A percentile compares a stretch with the other conserved stretches of the same genome.
Evolutionary conservation across 371 early-diverging fungal species (phyloP).

Genomic region (Saksenaea vasiformis): DNA sequence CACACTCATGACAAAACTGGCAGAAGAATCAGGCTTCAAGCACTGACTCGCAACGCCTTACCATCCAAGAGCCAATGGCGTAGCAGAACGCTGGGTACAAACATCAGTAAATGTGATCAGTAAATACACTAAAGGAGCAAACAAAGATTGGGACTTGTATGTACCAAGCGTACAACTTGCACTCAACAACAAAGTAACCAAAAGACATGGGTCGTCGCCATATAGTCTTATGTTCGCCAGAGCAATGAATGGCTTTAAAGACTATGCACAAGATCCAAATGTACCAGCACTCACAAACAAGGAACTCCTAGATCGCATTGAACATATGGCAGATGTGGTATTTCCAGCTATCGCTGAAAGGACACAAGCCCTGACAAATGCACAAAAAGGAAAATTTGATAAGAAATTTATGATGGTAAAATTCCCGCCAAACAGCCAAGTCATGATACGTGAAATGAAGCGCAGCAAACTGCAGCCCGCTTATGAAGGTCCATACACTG

Average conservation of each 20-base stretch:
- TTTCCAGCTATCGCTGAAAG: too few species aligned
- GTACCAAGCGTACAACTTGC: conserved; percentile 23
- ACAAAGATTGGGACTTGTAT: conserved; percentile 22
- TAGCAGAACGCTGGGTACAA: conserved; percentile 25
- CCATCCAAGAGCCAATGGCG: too few species aligned
- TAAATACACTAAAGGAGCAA: conserved; percentile 13
- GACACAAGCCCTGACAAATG: background rate
- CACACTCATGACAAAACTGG: background rate
- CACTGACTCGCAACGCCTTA: conserved; percentile 19
- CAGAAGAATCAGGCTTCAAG: conserved; percentile 15
- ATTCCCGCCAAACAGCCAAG: too few species aligned
- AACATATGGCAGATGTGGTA: conserved; percentile 8
- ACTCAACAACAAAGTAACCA: conserved; percentile 3
- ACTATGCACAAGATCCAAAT: background rate
- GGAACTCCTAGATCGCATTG: background rate
- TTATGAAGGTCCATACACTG: too few species aligned
- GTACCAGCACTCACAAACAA: background rate
- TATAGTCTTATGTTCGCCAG: conserved; percentile 21
- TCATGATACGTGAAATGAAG: too few species aligned
- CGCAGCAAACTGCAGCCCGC: too few species aligned
- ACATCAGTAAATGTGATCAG: conserved; percentile 5
- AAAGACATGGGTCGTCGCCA: conserved; percentile 3
- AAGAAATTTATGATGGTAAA: conserved; percentile 5
- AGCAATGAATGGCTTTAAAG: conserved; percentile 12
- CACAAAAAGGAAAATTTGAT: background rate